Evolutionary conservation across 176 grass and related monocot genomes (phyloP), one percentile per base, ranked within the genome.

Genomic region (Rhynchospora breviuscula): DNA sequence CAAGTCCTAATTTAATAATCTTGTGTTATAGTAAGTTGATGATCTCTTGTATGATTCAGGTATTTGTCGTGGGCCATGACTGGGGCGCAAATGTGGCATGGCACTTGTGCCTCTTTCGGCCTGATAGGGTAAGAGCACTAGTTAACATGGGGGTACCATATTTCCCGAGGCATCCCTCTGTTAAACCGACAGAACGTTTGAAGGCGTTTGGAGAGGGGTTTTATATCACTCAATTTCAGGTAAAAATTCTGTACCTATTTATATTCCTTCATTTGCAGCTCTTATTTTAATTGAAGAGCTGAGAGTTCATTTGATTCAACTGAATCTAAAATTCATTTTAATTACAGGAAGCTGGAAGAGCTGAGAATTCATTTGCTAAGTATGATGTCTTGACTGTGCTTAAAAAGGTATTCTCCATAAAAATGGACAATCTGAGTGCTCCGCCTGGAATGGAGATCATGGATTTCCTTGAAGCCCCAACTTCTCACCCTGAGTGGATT

Each of bases 61-160:
- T 94, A 67, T 80, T 94, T 29, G 90, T 94, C 3, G 92, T 90
- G 31, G 90, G 88, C 40, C 88, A 90, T 64, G 92, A 94, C 81
- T 64, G 15, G 84, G 92, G 92, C 10, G 90, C 92, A 15, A 12
- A 45, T 43, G 68, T 90, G 48, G 84, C 88, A 25, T 94, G 92
- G 92, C 88, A 87, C 7, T 59, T 89, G 9, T 90, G 84, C 78
- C 71, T 92, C 23, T 87, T 94, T 89, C 86, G 90, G 52, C 90
- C 93, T 21, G 93, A 92, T 72, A 19, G 78, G 65, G 78, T 90
- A 56, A 79, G 84, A 63, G 90, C 90, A 65, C 70, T 87, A 54
- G 70, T 92, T 75, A 57, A 46, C 53, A 10, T 94, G 1, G 82
- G 46, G 18, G 11, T 92, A 14, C 88, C 92, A 3, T 94, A 35